phyloP scores from a whole-genome alignment of 495 filamentous ascomycete genomes.

The Patellaria atrata region DNA sequence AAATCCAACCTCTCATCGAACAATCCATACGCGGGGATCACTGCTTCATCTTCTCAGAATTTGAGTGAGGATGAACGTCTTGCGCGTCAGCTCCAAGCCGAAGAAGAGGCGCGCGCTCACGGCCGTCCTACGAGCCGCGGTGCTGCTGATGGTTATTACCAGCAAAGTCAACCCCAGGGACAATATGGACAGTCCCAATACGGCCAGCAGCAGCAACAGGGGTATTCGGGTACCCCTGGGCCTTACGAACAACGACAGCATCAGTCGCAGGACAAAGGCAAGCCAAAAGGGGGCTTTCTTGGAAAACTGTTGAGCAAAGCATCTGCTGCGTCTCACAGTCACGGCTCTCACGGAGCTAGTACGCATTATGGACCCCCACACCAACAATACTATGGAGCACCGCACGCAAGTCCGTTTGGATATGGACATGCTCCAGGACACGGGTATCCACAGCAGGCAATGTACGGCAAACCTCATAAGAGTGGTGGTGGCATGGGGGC shows the following conservation, averaged over 20 bases:
- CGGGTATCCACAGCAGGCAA: constrained; percentile 8
- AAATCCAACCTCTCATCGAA: constrained; percentile 41
- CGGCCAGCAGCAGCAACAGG: no score
- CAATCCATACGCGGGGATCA: constrained; percentile 39
- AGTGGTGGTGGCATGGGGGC: constrained; percentile 49
- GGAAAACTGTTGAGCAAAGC: constrained; percentile 40
- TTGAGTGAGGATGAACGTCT: constrained; percentile 56
- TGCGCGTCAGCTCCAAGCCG: constrained; percentile 65
- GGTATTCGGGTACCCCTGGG: background rate
- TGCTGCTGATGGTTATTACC: constrained; percentile 35
- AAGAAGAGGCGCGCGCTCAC: constrained; percentile 54
- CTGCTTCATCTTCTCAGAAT: constrained; percentile 22
- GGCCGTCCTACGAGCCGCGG: constrained; percentile 20
- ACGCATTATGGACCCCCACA: constrained; percentile 1
- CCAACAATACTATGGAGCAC: constrained; percentile 5
- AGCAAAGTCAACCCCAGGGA: constrained; percentile 10
- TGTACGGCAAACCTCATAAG: constrained; percentile 21
- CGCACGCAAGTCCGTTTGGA: background rate
- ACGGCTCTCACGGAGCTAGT: background rate
- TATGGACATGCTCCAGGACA: constrained; percentile 6
- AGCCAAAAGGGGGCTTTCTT: constrained; percentile 34
- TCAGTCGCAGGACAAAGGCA: constrained; percentile 26
- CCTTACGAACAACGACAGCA: no score
- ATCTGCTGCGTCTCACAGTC: constrained; percentile 5
- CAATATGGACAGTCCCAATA: constrained; percentile 8